Base-by-base conservation (phyloP, 805 yeast genomes). In the Saccharomycopsis vini region DNA sequence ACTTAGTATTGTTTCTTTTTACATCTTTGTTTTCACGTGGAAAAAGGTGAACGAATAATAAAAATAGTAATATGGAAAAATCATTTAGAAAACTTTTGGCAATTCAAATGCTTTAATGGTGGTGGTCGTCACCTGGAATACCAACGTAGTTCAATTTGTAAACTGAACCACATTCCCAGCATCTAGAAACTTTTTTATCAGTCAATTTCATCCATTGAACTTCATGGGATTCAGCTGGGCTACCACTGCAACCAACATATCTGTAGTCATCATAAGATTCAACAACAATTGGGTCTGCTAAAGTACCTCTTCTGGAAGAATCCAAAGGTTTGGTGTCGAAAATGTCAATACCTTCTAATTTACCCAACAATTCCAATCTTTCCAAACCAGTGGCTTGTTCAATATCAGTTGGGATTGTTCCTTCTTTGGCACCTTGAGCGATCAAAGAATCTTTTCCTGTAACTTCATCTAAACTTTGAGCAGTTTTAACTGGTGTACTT, bases 361-460 rank as follows among this genome's bases (percentile, higher is more conserved):
- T 84, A 71, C 94, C 97, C 59, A 92, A 77, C 56, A 84, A 65
- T 75, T 92, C 98, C 55, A 89, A 74, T 79, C 98, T 88, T 69
- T 85, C 97, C 61, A 90, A 72, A 83, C 98, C 98, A 41, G 98
- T 92, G 58, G 97, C 88, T 72, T 90, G 97, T 60, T 92, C 96
- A 54, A 85, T 62, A 66, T 89, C 95, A 49, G 95, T 79, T 64
- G 97, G 97, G 61, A 92, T 81, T 40, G 81, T 72, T 54, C 90
- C 95, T 55, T 75, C 73, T 54, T 71, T 66, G 53, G 95, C 95
- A 77, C 97, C 97, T 44, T 83, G 79, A 65, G 97, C 96, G 55
- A 88, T 76, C 64, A 90, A 76, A 44, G 87, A 72, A 53, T 73
- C 77, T 41, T 79, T 75, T 60, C 86, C 87, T 42, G 77, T 72